Evolutionary conservation across 164 flowering plant genomes (phyloP).

Genomic region (Stephania japonica): DNA sequence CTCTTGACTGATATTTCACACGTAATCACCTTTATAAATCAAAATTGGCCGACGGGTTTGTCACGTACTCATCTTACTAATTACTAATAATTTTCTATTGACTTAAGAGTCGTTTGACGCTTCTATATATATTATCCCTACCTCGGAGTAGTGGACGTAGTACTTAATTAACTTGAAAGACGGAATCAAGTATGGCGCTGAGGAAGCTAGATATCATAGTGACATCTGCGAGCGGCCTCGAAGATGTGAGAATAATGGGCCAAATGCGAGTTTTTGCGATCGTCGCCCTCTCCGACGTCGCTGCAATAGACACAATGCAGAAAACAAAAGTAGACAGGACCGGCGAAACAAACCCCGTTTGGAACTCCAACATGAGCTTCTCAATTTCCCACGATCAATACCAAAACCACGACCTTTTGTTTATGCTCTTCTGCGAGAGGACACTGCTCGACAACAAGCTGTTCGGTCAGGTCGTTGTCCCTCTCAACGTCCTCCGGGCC

Average conservation of each 20-base stretch:
- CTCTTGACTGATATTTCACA: no score
- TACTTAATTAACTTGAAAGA: no score
- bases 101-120: no score
- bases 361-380: slow-evolving; percentile 1
- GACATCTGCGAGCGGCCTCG: neutral
- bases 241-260: neutral
- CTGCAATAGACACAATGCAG: neutral
- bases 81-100: no score
- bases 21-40: no score
- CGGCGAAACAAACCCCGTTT: neutral
- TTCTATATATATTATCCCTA: no score
- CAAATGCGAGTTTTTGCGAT: neutral
- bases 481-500: neutral
- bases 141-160: no score
- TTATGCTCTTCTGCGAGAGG: neutral
- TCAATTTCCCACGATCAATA: neutral
- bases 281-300: no score
- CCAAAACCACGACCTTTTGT: neutral
- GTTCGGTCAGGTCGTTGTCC: neutral
- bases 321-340: neutral
- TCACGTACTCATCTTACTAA: no score
- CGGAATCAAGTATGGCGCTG: no score
- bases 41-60: no score
- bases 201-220: neutral
- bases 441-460: neutral